Evolutionary conservation across 306 rosid genomes (phyloP), one percentile per base, ranked within the genome.

Genomic region (Albizia julibrissin): DNA sequence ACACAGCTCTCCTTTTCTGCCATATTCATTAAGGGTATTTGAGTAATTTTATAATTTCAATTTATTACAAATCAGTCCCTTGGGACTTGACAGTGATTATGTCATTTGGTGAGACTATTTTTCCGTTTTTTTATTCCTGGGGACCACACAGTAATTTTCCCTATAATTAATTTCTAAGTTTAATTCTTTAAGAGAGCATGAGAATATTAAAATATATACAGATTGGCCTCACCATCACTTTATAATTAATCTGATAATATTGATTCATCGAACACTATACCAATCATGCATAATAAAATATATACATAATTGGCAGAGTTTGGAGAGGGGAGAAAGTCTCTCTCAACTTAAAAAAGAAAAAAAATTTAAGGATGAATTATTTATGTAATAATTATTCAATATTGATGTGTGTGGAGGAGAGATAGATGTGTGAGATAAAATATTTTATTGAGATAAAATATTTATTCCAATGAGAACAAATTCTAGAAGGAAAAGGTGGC

Each of bases 401-500:
- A 76, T 86, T 74, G 77, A 5, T 37, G 46, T 76, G 37, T 65
- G 24, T 67, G 5, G 52, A 47, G 72, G 58, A 16, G 74, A 77
- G 58, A 37, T 6, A 49, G 76, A 71, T 81, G 82, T 77, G 66
- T 65, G 66, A 22, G 29, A 75, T 59, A 29, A 24, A 34, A 49
- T 64, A 39, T 24, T 26, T 43, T n/a, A 69, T 29, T 58, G 76
- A 44, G 75, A 78, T 14, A 65, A 75, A 50, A 39, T 71, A 34
- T 64, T 79, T 71, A 12, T 43, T 68, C 83, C 83, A 81, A 86
- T 79, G 29, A 85, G 31, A 42, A 42, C 52, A 29, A 77, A 52
- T 87, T 89, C 89, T 88, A 84, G 90, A 91, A 87, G 70, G 47
- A 83, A 72, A 70, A 52, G 10, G 24, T 52, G 9, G 31, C 26